These are phyloP conservation scores for Blastocystis sp. DNA, from an alignment of 352 stramenopile species.

Conservation along the genomic window DNA sequence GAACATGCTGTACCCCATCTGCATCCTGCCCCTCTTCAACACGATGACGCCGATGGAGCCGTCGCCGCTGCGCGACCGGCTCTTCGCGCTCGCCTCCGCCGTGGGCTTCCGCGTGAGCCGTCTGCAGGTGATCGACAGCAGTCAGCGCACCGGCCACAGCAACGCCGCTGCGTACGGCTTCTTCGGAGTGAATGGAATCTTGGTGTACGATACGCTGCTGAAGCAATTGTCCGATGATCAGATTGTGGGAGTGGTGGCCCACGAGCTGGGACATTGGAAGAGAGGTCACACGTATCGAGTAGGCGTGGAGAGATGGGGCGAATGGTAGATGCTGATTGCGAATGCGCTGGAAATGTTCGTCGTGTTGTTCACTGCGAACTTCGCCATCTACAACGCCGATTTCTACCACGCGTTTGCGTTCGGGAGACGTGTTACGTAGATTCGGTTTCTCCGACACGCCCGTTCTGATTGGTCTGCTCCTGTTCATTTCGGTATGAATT, in stretches of 20 bases:
- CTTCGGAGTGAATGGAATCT: conserved; percentile 74
- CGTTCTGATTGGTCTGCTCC: conserved; percentile 70
- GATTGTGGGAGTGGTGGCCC: conserved; percentile 70
- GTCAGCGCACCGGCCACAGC: conserved; percentile 73
- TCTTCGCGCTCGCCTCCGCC: conserved; percentile 67
- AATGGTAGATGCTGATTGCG: background rate
- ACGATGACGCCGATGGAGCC: conserved; percentile 68
- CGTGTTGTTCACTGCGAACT: background rate
- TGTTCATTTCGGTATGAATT: conserved; percentile 63
- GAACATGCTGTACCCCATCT: conserved; percentile 70
- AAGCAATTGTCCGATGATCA: conserved; percentile 69
- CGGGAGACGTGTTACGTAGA: background rate
- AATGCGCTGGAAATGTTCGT: conserved; percentile 3
- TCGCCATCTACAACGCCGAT: conserved; percentile 9
- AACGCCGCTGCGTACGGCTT: conserved; percentile 70
- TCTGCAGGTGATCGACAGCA: conserved; percentile 73
- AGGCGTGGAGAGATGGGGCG: background rate
- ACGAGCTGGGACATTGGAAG: conserved; percentile 76
- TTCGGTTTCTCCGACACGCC: conserved; percentile 59
- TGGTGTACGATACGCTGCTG: conserved; percentile 72
- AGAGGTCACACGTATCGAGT: conserved; percentile 71
- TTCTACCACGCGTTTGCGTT: background rate
- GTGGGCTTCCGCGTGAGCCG: conserved; percentile 69
- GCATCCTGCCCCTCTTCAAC: conserved; percentile 78
- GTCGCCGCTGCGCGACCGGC: conserved; percentile 66